phyloP scores from a whole-genome alignment of 1,139 yeast genomes.

The Debaryomyces sp. region DNA sequence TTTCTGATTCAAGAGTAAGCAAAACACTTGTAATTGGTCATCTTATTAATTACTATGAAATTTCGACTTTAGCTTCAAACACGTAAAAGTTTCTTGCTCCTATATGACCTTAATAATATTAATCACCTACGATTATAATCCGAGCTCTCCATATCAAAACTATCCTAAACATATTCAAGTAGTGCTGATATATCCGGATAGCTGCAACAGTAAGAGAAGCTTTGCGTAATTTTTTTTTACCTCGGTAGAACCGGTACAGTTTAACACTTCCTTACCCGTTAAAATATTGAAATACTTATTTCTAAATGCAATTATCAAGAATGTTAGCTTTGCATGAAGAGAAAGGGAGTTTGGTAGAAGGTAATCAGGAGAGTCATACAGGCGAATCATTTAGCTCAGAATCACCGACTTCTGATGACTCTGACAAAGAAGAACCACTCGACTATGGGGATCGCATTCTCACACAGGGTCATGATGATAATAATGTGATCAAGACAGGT shows the following conservation, averaged over 20 bases:
- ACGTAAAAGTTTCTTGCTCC: not conserved
- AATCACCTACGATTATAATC: too few species aligned
- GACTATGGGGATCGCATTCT: not conserved
- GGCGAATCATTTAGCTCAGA: not conserved
- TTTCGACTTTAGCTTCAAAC: not conserved
- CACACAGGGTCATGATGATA: not conserved
- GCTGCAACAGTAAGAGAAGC: not conserved
- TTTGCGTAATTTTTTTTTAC: not conserved
- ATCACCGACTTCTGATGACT: not conserved
- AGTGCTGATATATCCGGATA: not conserved
- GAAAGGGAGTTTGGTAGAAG: not conserved
- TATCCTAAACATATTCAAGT: not conserved
- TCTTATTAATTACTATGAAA: not conserved
- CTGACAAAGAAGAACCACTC: not conserved
- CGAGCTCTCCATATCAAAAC: too few species aligned
- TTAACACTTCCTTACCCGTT: not conserved
- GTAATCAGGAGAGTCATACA: not conserved
- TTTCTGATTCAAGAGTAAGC: too few species aligned
- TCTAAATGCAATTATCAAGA: not conserved
- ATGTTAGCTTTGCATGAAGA: not conserved
- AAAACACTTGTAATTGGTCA: not conserved
- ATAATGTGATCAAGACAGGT: not conserved
- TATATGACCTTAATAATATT: not conserved
- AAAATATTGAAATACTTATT: not conserved
- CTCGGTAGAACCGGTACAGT: not conserved